Base-by-base conservation (phyloP, 306 rosid genomes). In the Vigna hirtella region DNA sequence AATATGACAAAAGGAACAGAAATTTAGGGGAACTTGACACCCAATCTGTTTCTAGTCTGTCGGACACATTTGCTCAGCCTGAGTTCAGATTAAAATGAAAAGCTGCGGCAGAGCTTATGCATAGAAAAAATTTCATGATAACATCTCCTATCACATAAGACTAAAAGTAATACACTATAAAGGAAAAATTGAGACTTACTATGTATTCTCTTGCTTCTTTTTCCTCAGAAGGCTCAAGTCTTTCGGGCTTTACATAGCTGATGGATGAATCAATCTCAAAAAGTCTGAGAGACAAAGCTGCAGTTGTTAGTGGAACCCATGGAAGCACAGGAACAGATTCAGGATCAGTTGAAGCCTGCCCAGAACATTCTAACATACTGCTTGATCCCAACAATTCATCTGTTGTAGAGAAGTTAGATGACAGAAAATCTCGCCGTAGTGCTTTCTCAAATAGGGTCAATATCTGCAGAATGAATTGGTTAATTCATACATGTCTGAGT, bases 231-330 rank as follows among this genome's bases (percentile, higher is more conserved):
- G 88, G 89, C 72, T 86, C 97, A 69, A 86, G 81, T 83, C 64
- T 93, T 83, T 84, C 96, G 51, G 74, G 82, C 20, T 82, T 84
- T 51, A 74, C 69, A 66, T 90, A 91, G 53, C 83, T 80, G 72
- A 91, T 82, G 36, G 98, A 87, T 64, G 94, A 88, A 78, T 96
- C 98, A 3, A 96, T 65, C 89, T 93, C 99, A 56, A 83, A 90
- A 72, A 93, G 87, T 81, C 99, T 85, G 76, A 96, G 81, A 80
- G 94, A 90, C 82, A 96, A 82, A 76, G 99, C 99, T 55, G 98
- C 93, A 64, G 86, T 81, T 48, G 97, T 96, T 79, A 82, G 89
- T 40, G 99, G 98, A 57, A 96, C 81, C 99, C 99, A 96, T 66
- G 99, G 99, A 84, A 93, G 94, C 61, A 89, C 71, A 76, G 83